A percentile compares a stretch with the other conserved stretches of the same genome.
Evolutionary conservation across 176 grass and related monocot species (phyloP).

Genomic region (Oryza longistaminata): DNA sequence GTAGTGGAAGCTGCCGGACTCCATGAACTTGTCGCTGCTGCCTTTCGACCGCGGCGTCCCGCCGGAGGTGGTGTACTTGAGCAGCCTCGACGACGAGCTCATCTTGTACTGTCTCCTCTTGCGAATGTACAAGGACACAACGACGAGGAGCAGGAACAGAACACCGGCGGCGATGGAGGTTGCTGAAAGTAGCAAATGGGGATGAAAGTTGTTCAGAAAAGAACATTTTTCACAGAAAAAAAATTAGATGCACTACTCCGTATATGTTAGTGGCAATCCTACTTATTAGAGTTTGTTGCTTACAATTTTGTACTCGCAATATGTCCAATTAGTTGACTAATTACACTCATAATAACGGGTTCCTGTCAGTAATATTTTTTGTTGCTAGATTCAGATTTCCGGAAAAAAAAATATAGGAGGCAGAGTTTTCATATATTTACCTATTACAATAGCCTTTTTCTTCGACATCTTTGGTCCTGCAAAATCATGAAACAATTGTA

Average conservation of each 20-base stretch:
- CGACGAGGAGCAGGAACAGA: slow-evolving; percentile 25
- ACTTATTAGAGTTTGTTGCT: not conserved
- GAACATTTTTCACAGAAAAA: not conserved
- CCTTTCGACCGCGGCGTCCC: slow-evolving; percentile 39
- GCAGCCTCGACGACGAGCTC: slow-evolving; percentile 46
- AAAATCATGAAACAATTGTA: not conserved
- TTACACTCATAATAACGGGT: too few relatives aligned
- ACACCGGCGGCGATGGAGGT: not conserved
- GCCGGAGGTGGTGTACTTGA: slow-evolving; percentile 35
- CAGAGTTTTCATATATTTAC: slow-evolving; percentile 21
- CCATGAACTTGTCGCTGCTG: slow-evolving; percentile 18
- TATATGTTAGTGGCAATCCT: not conserved
- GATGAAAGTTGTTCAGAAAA: not conserved
- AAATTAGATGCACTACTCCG: not conserved
- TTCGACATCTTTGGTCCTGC: not conserved
- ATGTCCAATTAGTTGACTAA: too few relatives aligned
- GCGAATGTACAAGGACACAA: slow-evolving; percentile 35
- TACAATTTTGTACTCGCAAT: too few relatives aligned
- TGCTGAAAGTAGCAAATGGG: slow-evolving; percentile 26
- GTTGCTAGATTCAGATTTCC: not conserved
- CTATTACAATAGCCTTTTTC: not conserved
- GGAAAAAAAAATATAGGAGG: not conserved
- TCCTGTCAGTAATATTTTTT: too few relatives aligned
- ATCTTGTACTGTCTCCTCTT: slow-evolving; percentile 51
- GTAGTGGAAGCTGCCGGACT: slow-evolving; percentile 37